Evolutionary conservation across 2,329 filamentous ascomycete species (phyloP).

Genomic region (Chaetomium olivaceum): DNA sequence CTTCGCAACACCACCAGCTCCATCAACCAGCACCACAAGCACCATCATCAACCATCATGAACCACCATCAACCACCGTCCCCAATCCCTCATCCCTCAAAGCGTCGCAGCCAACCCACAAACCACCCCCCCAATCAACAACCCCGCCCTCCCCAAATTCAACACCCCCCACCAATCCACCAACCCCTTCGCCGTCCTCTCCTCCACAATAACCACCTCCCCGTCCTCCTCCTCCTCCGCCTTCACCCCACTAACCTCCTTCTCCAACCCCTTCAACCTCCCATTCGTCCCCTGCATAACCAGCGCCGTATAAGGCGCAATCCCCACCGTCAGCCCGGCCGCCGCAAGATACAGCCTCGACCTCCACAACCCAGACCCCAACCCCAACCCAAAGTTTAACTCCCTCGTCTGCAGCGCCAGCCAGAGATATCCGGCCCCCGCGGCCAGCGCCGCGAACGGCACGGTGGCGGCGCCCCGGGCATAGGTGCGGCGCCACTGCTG

Average conservation of each 20-base stretch:
- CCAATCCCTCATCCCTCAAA: constrained; percentile 21
- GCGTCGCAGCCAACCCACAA: constrained; percentile 36
- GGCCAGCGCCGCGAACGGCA: constrained; percentile 44
- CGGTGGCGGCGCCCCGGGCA: constrained; percentile 42
- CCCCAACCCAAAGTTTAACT: background rate
- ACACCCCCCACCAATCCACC: constrained; percentile 56
- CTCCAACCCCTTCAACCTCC: constrained; percentile 48
- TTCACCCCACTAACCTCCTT: constrained; percentile 35
- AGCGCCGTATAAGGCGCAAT: constrained; percentile 55
- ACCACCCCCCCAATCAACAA: constrained; percentile 32
- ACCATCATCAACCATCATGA: background rate
- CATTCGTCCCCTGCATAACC: constrained; percentile 50
- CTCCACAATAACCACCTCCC: constrained; percentile 39
- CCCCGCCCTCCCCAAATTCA: constrained; percentile 47
- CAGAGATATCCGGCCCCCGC: constrained; percentile 46
- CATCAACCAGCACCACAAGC: background rate
- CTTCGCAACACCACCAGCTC: background rate
- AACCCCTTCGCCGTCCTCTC: constrained; percentile 48
- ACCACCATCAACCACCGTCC: background rate
- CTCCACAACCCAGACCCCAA: background rate
- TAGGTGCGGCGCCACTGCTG: constrained; percentile 54
- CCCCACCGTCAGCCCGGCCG: constrained; percentile 47
- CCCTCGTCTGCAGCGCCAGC: constrained; percentile 44
- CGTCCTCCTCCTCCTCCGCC: constrained; percentile 29
- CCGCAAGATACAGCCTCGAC: constrained; percentile 35